Conservation (phyloP, 1,284 basidiomycete genomes). For the Gastroboletus turbinatus region DNA sequence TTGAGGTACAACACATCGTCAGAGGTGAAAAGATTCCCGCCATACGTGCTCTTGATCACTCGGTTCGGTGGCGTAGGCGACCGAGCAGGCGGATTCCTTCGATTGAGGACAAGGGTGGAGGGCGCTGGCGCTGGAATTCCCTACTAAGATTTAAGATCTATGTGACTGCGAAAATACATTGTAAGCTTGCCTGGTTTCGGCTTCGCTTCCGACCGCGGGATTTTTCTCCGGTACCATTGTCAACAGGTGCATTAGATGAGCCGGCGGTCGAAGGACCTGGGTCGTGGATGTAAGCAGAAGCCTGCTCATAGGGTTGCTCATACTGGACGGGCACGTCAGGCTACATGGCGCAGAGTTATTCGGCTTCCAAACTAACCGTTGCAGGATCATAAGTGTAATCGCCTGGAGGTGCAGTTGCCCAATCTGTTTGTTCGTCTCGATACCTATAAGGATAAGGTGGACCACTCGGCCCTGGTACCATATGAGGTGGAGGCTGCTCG, state of each 20-base stretch:
- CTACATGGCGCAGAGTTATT: slow-evolving; percentile 1
- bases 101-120: slow-evolving; percentile 60
- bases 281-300: slow-evolving; percentile 49
- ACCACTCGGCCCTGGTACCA: slow-evolving; percentile 41
- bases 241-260: slow-evolving; percentile 28
- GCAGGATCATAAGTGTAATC: slow-evolving; percentile 56
- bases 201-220: slow-evolving; percentile 62
- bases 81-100: slow-evolving; percentile 62
- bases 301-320: slow-evolving; percentile 43
- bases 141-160: slow-evolving; percentile 28
- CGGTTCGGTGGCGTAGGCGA: slow-evolving; percentile 78
- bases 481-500: slow-evolving; percentile 45
- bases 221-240: slow-evolving; percentile 36
- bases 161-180: not conserved
- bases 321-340: slow-evolving; percentile 34
- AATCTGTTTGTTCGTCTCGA: slow-evolving; percentile 54
- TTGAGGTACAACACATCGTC: slow-evolving; percentile 79
- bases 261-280: slow-evolving; percentile 44
- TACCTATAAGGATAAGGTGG: slow-evolving; percentile 56
- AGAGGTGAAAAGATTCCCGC: slow-evolving; percentile 78
- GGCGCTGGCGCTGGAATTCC: slow-evolving; percentile 62
- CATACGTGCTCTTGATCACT: slow-evolving; percentile 83
- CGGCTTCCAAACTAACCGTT: slow-evolving; percentile 35
- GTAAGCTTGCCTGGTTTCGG: slow-evolving; percentile 48
- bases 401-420: slow-evolving; percentile 42